These are phyloP conservation scores for Prunus mongolica DNA, from an alignment of 306 rosid genomes.

Conservation along the genomic window DNA sequence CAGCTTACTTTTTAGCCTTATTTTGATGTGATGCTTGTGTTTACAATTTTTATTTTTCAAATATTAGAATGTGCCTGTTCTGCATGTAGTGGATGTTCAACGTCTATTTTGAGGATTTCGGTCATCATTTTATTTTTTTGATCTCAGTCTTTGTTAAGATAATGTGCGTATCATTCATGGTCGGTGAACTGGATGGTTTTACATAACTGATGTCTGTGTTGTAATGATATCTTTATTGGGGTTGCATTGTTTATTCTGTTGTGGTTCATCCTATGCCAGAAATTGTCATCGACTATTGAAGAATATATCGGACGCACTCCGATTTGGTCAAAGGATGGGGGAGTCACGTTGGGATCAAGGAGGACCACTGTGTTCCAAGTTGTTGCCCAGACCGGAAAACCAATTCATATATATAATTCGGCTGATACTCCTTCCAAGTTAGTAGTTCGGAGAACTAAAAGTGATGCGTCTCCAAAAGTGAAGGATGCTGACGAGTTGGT, in stretches of 20 bases:
- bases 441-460: not conserved
- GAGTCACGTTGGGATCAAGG: conserved; percentile 28
- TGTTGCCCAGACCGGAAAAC: conserved; percentile 17
- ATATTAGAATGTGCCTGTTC: not conserved
- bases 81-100: not conserved
- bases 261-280: conserved; percentile 7
- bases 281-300: conserved; percentile 5
- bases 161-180: not conserved
- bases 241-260: not conserved
- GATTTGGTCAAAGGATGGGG: conserved; percentile 12
- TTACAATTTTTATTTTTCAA: too few species aligned
- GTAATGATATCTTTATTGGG: not conserved
- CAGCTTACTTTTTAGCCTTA: not conserved
- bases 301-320: conserved; percentile 20
- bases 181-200: not conserved
- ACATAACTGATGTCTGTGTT: not conserved
- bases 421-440: not conserved
- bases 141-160: not conserved
- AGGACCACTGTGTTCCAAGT: conserved; percentile 17
- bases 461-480: not conserved
- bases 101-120: not conserved
- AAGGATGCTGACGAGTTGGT: not conserved
- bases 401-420: conserved; percentile 1
- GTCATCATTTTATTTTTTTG: not conserved
- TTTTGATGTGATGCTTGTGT: not conserved